These are phyloP conservation scores for Simmondsia chinensis DNA, from an alignment of 148 eudicot genomes.

Conservation along the genomic window DNA sequence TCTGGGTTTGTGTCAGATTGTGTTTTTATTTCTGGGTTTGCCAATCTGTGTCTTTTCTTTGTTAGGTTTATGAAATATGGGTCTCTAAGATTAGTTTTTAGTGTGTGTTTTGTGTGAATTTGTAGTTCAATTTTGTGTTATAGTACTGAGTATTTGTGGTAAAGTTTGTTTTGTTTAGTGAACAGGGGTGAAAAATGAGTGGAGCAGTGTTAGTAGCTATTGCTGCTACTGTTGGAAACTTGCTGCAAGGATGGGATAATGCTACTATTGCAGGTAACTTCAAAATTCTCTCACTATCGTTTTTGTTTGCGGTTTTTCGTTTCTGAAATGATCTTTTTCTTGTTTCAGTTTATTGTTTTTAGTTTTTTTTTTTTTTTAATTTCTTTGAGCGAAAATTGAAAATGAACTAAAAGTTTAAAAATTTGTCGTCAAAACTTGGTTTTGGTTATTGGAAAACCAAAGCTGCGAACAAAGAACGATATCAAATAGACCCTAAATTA, in stretches of 20 bases:
- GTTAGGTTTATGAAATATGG: not conserved
- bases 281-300: not conserved
- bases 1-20: slow-evolving; percentile 10
- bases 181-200: slow-evolving; percentile 30
- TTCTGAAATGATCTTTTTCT: too few species aligned
- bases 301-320: not conserved
- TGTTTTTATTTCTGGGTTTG: not conserved
- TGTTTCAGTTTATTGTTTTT: too few species aligned
- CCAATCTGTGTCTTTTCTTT: not conserved
- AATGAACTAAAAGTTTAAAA: too few species aligned
- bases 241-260: slow-evolving; percentile 69
- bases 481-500: too few species aligned
- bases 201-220: slow-evolving; percentile 59
- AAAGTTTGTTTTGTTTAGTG: slow-evolving; percentile 13
- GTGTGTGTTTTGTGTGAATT: not conserved
- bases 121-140: not conserved
- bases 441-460: too few species aligned
- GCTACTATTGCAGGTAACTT: slow-evolving; percentile 55
- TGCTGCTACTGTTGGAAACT: slow-evolving; percentile 60
- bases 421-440: too few species aligned
- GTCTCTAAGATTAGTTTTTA: not conserved
- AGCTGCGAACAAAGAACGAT: too few species aligned
- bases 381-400: too few species aligned
- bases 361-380: too few species aligned
- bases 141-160: slow-evolving; percentile 3